Evolutionary conservation across 331 rosid genomes (phyloP), one percentile per base, ranked within the genome.

Genomic region (Acacia concinna): DNA sequence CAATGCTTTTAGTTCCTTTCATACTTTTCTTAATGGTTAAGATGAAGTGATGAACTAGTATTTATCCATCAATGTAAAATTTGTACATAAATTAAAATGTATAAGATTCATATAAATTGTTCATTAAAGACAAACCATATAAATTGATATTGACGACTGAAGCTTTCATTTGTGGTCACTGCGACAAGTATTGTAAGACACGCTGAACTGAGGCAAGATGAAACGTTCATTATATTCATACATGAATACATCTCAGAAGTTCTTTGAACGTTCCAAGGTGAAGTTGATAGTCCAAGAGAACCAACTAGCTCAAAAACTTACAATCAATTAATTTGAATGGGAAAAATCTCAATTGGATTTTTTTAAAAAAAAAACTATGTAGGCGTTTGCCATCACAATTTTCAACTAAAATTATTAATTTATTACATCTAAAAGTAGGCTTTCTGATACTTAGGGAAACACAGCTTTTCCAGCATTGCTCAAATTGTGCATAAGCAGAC

Each of bases 401-500:
- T 20, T 28, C 14, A 59, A 31, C 8, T 10, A 27, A 21, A 69
- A 8, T 37, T 9, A 44, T 30, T 43, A 21, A 69, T 4, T 37
- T 9, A 44, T 30, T 43, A 30, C 10, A 20, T 65, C 17, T 31
- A 44, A 71, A 32, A 34, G 27, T 5, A 32, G 6, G 41, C 13
- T 34, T 15, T 63, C 25, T 32, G 20, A 2, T 15, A 86, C 67
- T 56, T 4, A 56, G 9, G 14, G 71, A 28, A 70, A 76, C 74
- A 67, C 35, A 37, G 57, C 57, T 78, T 71, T 44, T 82, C 37
- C 65, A 8, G 74, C 60, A 86, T 71, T 25, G n/a, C 62, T 75
- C 30, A 65, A 74, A 70, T 73, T 70, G 60, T 57, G 77, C 3
- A 70, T 69, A 62, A n/a, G 82, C 57, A 80, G 82, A 31, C 30